Percentiles rank a stretch among this genome's conserved stretches.
These are phyloP conservation scores for Entomortierella parvispora DNA, from an alignment of 192 early-diverging fungal genomes.

Conservation along the genomic window DNA sequence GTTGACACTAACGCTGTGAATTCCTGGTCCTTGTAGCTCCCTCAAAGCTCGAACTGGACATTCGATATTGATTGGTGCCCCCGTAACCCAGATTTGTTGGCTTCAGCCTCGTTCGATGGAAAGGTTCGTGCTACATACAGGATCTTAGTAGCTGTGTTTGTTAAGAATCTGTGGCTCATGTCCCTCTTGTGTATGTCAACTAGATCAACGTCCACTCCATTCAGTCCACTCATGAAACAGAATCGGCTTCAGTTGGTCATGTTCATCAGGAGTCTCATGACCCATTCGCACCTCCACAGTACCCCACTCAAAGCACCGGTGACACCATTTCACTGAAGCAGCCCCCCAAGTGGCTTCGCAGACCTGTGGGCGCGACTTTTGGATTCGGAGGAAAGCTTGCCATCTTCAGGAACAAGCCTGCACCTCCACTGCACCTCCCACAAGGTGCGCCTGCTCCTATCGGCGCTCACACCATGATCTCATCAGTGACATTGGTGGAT, in stretches of 20 bases:
- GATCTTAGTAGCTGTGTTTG: too few relatives aligned
- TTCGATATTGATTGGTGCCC: constrained; percentile 98
- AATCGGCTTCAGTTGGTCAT: constrained; percentile 16
- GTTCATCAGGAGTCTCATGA: constrained; percentile 63
- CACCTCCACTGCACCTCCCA: constrained; percentile 50
- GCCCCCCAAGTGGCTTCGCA: constrained; percentile 95
- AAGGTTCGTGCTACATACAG: constrained; percentile 51
- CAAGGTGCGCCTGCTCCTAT: constrained; percentile 48
- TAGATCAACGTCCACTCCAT: constrained; percentile 86
- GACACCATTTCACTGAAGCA: constrained; percentile 74
- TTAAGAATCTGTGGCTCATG: too few relatives aligned
- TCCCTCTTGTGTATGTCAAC: too few relatives aligned
- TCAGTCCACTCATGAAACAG: constrained; percentile 59
- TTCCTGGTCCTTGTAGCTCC: constrained; percentile 70
- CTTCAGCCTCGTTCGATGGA: constrained; percentile 94
- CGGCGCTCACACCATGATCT: constrained; percentile 40
- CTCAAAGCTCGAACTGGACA: constrained; percentile 89
- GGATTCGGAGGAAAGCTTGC: constrained; percentile 93
- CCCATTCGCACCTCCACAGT: constrained; percentile 74
- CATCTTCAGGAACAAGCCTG: constrained; percentile 70
- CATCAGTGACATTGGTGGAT: constrained; percentile 66
- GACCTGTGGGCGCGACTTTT: constrained; percentile 88
- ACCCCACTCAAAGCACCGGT: constrained; percentile 26
- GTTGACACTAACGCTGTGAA: too few relatives aligned
- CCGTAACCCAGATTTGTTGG: constrained; percentile 91